Evolutionary conservation across 2,329 filamentous ascomycete species (phyloP).

Genomic region (Beauveria pseudobassiana): DNA sequence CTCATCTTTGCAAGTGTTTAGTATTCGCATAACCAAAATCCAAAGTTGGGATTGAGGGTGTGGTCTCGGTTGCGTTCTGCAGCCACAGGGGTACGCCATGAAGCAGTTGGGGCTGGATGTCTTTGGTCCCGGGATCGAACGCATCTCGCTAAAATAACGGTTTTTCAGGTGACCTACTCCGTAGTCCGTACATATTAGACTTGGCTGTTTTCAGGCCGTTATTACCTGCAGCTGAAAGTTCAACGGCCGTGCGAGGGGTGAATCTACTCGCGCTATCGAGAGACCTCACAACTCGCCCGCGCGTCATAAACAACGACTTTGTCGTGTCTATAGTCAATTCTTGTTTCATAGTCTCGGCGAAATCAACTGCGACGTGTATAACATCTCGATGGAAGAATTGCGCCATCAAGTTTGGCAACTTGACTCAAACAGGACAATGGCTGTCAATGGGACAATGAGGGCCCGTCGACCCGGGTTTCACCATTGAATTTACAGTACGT

Average conservation of each 20-base stretch:
- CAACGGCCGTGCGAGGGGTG: not conserved
- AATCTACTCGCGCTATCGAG: not conserved
- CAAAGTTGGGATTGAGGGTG: too few species aligned
- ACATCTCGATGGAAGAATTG: not conserved
- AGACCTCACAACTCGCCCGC: not conserved
- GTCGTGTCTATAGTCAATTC: too few species aligned
- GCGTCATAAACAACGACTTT: too few species aligned
- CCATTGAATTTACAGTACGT: not conserved
- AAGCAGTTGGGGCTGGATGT: not conserved
- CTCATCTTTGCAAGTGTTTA: not conserved
- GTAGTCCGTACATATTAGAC: not conserved
- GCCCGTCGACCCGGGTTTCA: slow-evolving; percentile 1
- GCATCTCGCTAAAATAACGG: not conserved
- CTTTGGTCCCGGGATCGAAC: not conserved
- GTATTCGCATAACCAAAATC: too few species aligned
- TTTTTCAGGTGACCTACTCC: not conserved
- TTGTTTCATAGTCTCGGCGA: too few species aligned
- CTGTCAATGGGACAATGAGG: not conserved
- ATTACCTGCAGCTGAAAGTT: not conserved
- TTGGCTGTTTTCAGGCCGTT: not conserved
- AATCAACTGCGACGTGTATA: not conserved
- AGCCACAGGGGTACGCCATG: not conserved
- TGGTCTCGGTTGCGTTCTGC: not conserved
- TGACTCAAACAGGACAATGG: not conserved
- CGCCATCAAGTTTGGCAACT: not conserved